Percentiles rank a stretch among this genome's conserved stretches.
These are phyloP conservation scores for Zygosaccharomyces sapae DNA, from an alignment of 1,139 yeast genomes.

Conservation along the genomic window DNA sequence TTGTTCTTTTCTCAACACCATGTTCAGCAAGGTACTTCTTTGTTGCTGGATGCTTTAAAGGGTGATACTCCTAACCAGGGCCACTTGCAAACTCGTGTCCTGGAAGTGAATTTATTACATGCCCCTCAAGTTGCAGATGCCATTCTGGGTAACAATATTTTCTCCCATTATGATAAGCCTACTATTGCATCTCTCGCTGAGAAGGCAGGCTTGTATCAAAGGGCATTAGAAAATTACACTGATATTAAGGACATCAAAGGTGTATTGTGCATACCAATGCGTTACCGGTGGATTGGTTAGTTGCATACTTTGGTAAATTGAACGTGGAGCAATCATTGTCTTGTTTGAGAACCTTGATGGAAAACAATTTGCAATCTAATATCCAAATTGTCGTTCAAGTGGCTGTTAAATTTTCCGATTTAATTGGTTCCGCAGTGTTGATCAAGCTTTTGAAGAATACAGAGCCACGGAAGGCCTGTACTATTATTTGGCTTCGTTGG, in stretches of 20 bases:
- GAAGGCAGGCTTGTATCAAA: conserved; percentile 87
- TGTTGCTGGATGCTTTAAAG: conserved; percentile 90
- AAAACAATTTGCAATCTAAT: conserved; percentile 77
- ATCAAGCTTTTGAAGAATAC: conserved; percentile 92
- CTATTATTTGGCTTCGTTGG: conserved; percentile 89
- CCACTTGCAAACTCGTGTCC: conserved; percentile 87
- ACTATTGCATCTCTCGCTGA: conserved; percentile 90
- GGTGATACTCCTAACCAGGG: conserved; percentile 94
- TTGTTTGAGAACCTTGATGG: conserved; percentile 80
- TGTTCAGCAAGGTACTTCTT: conserved; percentile 98
- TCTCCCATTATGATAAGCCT: conserved; percentile 91
- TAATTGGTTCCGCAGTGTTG: conserved; percentile 80
- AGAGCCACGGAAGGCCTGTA: conserved; percentile 90
- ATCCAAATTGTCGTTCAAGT: conserved; percentile 93
- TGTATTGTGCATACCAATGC: conserved; percentile 84
- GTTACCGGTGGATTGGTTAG: conserved; percentile 91
- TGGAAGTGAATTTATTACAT: conserved; percentile 87
- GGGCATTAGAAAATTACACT: conserved; percentile 93
- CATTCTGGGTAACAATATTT: conserved; percentile 91
- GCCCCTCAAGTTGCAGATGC: conserved; percentile 99
- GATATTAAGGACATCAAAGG: conserved; percentile 93
- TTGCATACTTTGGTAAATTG: conserved; percentile 85
- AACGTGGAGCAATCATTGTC: conserved; percentile 91
- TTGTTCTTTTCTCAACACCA: conserved; percentile 91
- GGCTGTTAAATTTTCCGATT: conserved; percentile 92